These are phyloP conservation scores for Henckelia pumila DNA, from an alignment of 257 asterid genomes.

Conservation along the genomic window DNA sequence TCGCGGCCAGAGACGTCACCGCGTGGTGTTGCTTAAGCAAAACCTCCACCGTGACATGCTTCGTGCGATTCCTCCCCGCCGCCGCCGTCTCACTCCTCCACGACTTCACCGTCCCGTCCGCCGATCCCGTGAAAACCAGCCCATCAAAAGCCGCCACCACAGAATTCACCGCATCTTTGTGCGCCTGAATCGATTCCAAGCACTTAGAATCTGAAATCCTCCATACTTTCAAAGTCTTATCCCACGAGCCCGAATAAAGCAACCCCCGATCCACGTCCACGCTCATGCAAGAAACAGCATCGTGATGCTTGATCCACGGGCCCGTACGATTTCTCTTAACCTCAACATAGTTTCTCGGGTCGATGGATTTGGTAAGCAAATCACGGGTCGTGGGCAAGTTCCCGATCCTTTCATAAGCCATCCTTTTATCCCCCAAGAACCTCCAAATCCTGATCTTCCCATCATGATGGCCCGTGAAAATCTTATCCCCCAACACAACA, in stretches of 20 bases:
- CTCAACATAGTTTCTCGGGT: constrained; percentile 68
- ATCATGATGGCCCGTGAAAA: constrained; percentile 87
- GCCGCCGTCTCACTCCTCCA: constrained; percentile 71
- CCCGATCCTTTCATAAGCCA: constrained; percentile 54
- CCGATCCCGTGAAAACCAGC: constrained; percentile 73
- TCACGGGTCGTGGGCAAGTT: constrained; percentile 71
- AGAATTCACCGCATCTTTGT: constrained; percentile 76
- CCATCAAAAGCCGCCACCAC: constrained; percentile 61
- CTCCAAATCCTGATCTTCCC: constrained; percentile 88
- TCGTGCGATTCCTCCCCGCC: constrained; percentile 40
- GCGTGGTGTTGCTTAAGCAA: constrained; percentile 65
- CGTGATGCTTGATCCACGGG: constrained; percentile 83
- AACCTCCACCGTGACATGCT: constrained; percentile 65
- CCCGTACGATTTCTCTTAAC: constrained; percentile 52
- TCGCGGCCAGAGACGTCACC: constrained; percentile 66
- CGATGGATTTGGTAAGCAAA: constrained; percentile 48
- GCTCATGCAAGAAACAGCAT: constrained; percentile 74
- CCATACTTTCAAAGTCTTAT: constrained; percentile 85
- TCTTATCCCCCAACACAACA: constrained; percentile 43
- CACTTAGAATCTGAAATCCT: constrained; percentile 75
- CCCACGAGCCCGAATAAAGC: constrained; percentile 91
- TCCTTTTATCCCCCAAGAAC: constrained; percentile 31
- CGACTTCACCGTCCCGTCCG: constrained; percentile 88
- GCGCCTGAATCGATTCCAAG: constrained; percentile 67
- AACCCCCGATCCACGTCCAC: constrained; percentile 51